Evolutionary conservation across 106 monocot species (phyloP), one percentile per base, ranked within the genome.

Genomic region (Dendrobium nobile): DNA sequence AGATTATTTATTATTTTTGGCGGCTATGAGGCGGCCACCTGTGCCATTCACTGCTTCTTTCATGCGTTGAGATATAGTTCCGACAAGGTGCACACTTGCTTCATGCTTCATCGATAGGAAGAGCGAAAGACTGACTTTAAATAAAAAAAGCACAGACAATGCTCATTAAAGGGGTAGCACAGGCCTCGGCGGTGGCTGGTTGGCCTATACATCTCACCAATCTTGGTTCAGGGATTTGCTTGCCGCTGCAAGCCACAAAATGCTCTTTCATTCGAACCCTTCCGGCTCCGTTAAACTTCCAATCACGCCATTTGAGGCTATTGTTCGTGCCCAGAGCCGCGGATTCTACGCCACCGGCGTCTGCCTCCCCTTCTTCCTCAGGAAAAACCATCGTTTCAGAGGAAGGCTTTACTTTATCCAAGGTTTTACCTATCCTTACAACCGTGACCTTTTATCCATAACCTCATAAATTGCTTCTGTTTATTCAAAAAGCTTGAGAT

Each of bases 381-480:
- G 85, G 75, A 19, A 87, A 88, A 80, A 40, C 79, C 77, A 76
- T 85, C 68, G 86, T 89, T 43, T 48, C 84, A 10, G 94, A 94
- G 44, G 79, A 88, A 33, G 91, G 86, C 28, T 94, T 94, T 83
- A 81, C 94, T 20, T 79, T 94, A 13, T 84, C 89, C 67, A 94
- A 94, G 89, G 94, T 94, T 10, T 59, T 5, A 3, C 3, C 13
- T 51, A 17, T 70, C 19, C 56, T 72, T 41, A 10, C 64, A 4
- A 15, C 20, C 5, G n/a, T 33, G 8, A 33, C 27, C 24, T 44
- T 47, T n/a, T 24, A 22, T 22, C 64, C 64, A 8, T 22, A 24
- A 65, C 26, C 22, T 28, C 13, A 51, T 10, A 51, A 15, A 13
- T 51, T 13, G 10, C 51, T 3, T 51, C 51, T 45, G 51, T 51